Evolutionary conservation across 1,284 basidiomycete genomes (phyloP).

Genomic region (Singerocomus inundabilis): DNA sequence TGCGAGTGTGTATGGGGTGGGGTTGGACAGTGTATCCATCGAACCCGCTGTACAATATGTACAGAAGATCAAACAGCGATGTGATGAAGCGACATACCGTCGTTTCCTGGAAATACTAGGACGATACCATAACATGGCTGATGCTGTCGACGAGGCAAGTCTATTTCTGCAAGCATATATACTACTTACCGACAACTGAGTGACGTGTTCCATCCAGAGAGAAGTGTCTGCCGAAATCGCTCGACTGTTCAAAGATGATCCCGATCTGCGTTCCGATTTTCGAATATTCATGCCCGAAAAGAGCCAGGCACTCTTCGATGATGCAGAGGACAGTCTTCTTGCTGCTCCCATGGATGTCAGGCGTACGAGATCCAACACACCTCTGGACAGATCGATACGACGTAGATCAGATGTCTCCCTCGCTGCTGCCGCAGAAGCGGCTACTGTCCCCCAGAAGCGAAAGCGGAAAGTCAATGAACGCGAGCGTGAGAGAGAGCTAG

Average conservation of each 20-base stretch:
- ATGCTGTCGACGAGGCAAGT: conserved; percentile 72
- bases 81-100: conserved; percentile 91
- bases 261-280: conserved; percentile 89
- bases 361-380: conserved; percentile 28
- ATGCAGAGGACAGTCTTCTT: conserved; percentile 34
- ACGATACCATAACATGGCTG: conserved; percentile 51
- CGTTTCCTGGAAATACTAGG: conserved; percentile 93
- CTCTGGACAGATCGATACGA: conserved; percentile 26
- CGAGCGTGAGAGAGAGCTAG: conserved; percentile 31
- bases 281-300: conserved; percentile 86
- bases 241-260: conserved; percentile 82
- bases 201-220: conserved; percentile 37
- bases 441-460: conserved; percentile 55
- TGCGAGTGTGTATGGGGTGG: conserved; percentile 25
- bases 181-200: conserved; percentile 49
- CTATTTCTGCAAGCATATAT: conserved; percentile 8
- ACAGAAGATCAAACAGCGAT: conserved; percentile 95
- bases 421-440: conserved; percentile 27
- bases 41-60: conserved; percentile 90
- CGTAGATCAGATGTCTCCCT: conserved; percentile 34
- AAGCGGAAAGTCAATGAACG: conserved; percentile 55
- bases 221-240: conserved; percentile 87
- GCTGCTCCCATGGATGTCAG: conserved; percentile 24
- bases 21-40: conserved; percentile 44
- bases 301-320: conserved; percentile 49